Conservation (phyloP, 441 rosid species). For the Mallotus japonicus region DNA sequence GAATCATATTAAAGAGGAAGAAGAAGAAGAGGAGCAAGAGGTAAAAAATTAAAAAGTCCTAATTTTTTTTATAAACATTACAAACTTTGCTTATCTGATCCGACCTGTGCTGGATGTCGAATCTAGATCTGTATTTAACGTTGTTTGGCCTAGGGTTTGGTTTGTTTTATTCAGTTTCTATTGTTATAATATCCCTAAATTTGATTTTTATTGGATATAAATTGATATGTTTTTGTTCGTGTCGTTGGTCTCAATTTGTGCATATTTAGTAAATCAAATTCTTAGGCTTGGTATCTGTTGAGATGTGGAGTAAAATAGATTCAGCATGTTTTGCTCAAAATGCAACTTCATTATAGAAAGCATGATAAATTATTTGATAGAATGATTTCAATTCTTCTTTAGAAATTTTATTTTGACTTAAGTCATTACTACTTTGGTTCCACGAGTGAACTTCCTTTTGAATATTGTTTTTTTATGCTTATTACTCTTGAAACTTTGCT, state of each 20-base stretch:
- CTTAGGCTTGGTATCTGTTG: too few relatives aligned
- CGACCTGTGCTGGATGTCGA: neutral
- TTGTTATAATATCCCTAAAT: neutral
- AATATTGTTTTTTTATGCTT: neutral
- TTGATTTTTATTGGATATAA: neutral
- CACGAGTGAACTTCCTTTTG: neutral
- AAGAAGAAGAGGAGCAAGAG: conserved; percentile 64
- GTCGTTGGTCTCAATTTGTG: too few relatives aligned
- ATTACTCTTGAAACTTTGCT: neutral
- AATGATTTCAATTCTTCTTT: neutral
- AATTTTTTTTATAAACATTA: neutral
- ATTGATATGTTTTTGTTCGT: neutral
- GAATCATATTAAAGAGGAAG: conserved; percentile 37
- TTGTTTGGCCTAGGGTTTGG: neutral
- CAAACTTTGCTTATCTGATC: neutral
- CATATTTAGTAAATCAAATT: too few relatives aligned
- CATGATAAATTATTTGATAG: too few relatives aligned
- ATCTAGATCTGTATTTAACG: conserved; percentile 3
- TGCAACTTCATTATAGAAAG: too few relatives aligned
- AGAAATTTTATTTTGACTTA: neutral
- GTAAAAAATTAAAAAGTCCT: conserved; percentile 60
- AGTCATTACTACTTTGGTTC: neutral
- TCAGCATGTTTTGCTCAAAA: too few relatives aligned
- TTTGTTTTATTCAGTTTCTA: neutral
- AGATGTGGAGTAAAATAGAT: too few relatives aligned